A percentile compares a stretch with the other conserved stretches of the same genome.
Conservation (phyloP, 1,284 basidiomycete species). For the Chalciporus sp. region DNA sequence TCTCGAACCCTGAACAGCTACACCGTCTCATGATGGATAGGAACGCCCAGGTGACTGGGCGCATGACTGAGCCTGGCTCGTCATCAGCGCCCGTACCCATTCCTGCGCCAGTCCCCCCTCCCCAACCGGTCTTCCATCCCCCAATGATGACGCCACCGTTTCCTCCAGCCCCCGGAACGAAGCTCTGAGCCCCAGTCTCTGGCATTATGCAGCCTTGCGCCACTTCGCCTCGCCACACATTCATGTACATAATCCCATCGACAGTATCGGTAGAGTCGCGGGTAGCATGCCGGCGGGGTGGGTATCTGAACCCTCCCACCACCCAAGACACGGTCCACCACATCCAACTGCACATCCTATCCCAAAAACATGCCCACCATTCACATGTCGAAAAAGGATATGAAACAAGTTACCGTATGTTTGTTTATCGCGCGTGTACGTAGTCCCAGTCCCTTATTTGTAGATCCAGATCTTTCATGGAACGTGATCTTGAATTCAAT, state of each 20-base stretch:
- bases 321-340: too few species aligned
- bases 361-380: neutral
- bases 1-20: slow-evolving; percentile 36
- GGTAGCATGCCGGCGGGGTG: neutral
- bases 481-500: neutral
- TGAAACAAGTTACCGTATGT: neutral
- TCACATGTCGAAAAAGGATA: neutral
- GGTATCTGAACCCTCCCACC: neutral
- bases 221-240: slow-evolving; percentile 2
- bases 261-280: slow-evolving; percentile 11
- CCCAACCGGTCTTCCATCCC: slow-evolving; percentile 28
- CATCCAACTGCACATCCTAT: neutral
- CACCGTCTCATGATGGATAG: slow-evolving; percentile 71
- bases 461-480: neutral
- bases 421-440: neutral
- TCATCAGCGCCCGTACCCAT: slow-evolving; percentile 23
- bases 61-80: slow-evolving; percentile 27
- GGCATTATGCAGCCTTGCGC: neutral
- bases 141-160: slow-evolving; percentile 38
- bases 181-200: slow-evolving; percentile 22
- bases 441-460: neutral
- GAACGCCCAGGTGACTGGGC: slow-evolving; percentile 55
- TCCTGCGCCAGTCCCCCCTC: slow-evolving; percentile 23
- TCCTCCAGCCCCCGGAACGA: slow-evolving; percentile 33
- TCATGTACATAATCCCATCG: slow-evolving; percentile 23